Percentiles rank a stretch among this genome's conserved stretches.
These are phyloP conservation scores for Penstemon davidsonii DNA, from an alignment of 257 asterid genomes.

Conservation along the genomic window DNA sequence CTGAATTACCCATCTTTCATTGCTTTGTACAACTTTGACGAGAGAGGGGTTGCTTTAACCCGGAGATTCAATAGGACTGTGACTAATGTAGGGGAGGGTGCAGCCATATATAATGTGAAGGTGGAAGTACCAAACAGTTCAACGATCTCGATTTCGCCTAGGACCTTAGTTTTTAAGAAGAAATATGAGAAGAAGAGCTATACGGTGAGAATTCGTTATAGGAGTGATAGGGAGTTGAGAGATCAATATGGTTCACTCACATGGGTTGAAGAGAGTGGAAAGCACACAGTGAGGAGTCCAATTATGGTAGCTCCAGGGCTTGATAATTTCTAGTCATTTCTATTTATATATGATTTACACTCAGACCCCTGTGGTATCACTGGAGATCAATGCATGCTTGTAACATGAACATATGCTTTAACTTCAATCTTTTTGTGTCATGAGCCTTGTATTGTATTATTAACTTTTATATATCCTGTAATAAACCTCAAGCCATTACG, in stretches of 20 bases:
- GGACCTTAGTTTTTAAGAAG: constrained; percentile 32
- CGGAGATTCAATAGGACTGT: constrained; percentile 34
- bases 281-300: constrained; percentile 38
- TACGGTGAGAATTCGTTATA: constrained; percentile 29
- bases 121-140: constrained; percentile 31
- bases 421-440: no score
- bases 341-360: no score
- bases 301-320: constrained; percentile 34
- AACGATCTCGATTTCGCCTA: constrained; percentile 27
- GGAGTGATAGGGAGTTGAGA: constrained; percentile 1
- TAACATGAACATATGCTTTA: no score
- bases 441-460: no score
- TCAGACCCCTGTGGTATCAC: no score
- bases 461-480: no score
- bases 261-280: constrained; percentile 37
- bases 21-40: constrained; percentile 17
- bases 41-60: constrained; percentile 17
- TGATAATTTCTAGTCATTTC: constrained; percentile 15
- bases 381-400: no score
- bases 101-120: constrained; percentile 28
- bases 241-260: constrained; percentile 33
- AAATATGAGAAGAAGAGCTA: constrained; percentile 38
- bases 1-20: constrained; percentile 49
- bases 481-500: no score
- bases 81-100: constrained; percentile 45